phyloP scores from a whole-genome alignment of 73 alveolate species.

The Stentor roeselii region DNA sequence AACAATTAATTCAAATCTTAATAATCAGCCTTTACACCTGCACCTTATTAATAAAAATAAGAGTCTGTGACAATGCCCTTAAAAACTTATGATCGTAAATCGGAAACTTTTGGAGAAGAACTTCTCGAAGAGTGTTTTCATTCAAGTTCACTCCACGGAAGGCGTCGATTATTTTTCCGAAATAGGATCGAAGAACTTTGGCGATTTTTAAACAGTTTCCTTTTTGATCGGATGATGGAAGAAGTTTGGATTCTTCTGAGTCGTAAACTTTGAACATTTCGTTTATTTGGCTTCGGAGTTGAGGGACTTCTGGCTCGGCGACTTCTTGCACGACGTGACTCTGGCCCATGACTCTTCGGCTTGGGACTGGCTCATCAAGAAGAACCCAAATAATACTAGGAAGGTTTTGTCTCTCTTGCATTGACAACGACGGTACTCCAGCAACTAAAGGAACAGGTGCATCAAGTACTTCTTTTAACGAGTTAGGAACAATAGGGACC shows the following conservation, averaged over 20 bases:
- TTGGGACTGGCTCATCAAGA: neutral
- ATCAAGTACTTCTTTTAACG: slow-evolving; percentile 22
- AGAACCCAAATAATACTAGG: neutral
- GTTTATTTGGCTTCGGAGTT: neutral
- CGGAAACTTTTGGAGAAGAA: slow-evolving; percentile 4
- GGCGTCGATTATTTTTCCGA: neutral
- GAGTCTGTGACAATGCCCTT: slow-evolving; percentile 1
- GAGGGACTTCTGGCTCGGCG: slow-evolving; percentile 10
- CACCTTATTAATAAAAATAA: slow-evolving; percentile 2
- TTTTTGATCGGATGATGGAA: neutral
- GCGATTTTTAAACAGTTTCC: neutral
- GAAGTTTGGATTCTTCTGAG: neutral
- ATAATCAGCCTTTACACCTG: neutral
- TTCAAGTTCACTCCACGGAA: neutral
- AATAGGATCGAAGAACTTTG: neutral
- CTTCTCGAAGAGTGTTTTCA: neutral
- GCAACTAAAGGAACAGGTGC: slow-evolving; percentile 30
- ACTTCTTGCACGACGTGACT: neutral
- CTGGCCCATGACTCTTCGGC: neutral
- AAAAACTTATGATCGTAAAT: neutral
- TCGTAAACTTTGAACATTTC: neutral
- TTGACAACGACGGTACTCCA: slow-evolving; percentile 11
- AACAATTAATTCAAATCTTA: no score
- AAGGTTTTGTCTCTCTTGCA: neutral
- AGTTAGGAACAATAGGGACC: slow-evolving; percentile 26